phyloP scores from a whole-genome alignment of 2,329 filamentous ascomycete genomes.

The Polytolypa hystricis region DNA sequence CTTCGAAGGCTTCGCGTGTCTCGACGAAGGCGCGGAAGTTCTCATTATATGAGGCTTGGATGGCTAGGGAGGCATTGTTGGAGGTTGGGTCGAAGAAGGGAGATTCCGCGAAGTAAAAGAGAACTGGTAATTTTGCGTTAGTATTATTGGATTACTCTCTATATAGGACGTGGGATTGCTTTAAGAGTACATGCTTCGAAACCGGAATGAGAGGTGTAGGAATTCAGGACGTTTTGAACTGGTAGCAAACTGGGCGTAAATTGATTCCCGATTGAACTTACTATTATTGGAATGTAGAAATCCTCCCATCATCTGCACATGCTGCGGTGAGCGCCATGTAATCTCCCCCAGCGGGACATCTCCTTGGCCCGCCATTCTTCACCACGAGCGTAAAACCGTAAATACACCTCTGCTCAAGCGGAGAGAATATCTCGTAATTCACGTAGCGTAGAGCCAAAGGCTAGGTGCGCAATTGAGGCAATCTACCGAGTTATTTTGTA shows the following conservation, averaged over 20 bases:
- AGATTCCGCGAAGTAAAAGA: constrained; percentile 52
- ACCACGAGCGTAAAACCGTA: too few species aligned
- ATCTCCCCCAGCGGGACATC: constrained; percentile 33
- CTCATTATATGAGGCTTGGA: constrained; percentile 41
- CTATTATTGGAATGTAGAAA: constrained; percentile 36
- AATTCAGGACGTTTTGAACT: too few species aligned
- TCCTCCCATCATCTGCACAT: constrained; percentile 36
- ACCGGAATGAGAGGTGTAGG: too few species aligned
- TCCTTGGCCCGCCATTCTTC: constrained; percentile 23
- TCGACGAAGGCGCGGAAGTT: constrained; percentile 40
- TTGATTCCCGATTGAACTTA: too few species aligned
- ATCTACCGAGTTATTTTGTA: too few species aligned
- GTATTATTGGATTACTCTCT: not conserved
- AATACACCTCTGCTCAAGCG: too few species aligned
- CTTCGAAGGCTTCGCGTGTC: constrained; percentile 47
- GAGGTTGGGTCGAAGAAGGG: constrained; percentile 53
- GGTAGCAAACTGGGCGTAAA: not conserved
- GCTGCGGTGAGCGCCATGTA: constrained; percentile 34
- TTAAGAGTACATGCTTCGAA: too few species aligned
- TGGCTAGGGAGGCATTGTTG: constrained; percentile 48
- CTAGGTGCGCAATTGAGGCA: too few species aligned
- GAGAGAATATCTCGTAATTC: too few species aligned
- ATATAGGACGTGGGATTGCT: too few species aligned
- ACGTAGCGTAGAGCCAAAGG: too few species aligned
- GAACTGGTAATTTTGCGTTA: constrained; percentile 29